phyloP scores from a whole-genome alignment of 2,329 filamentous ascomycete genomes.

The Hysterium pulicare region DNA sequence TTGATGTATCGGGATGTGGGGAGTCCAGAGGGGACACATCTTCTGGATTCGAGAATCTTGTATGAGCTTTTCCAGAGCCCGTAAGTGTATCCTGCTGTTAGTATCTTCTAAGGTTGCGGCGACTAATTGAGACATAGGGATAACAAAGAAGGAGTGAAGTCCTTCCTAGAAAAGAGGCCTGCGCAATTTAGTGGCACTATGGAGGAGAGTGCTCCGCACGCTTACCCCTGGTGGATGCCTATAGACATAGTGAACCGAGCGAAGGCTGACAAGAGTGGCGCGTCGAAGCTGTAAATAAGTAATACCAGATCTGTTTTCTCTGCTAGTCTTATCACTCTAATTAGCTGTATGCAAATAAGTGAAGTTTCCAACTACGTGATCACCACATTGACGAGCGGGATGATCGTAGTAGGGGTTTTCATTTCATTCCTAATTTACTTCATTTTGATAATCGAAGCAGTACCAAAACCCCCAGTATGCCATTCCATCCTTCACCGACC shows the following conservation, averaged over 20 bases:
- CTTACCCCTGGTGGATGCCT: constrained; percentile 68
- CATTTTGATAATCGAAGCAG: constrained; percentile 35
- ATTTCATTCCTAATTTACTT: constrained; percentile 43
- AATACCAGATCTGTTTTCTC: too few species aligned
- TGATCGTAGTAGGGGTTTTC: constrained; percentile 38
- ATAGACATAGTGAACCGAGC: constrained; percentile 45
- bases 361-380: background rate
- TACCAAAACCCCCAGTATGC: constrained; percentile 39
- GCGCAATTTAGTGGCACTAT: constrained; percentile 61
- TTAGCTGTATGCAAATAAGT: too few species aligned
- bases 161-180: constrained; percentile 67
- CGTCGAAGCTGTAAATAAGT: constrained; percentile 30
- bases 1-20: constrained; percentile 61
- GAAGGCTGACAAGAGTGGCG: constrained; percentile 28
- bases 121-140: too few species aligned
- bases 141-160: constrained; percentile 63
- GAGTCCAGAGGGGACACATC: constrained; percentile 65
- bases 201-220: constrained; percentile 56
- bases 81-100: too few species aligned
- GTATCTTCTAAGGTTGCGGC: too few species aligned
- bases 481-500: constrained; percentile 37
- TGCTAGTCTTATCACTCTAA: too few species aligned
- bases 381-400: too few species aligned
- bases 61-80: constrained; percentile 55
- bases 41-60: constrained; percentile 65